Evolutionary conservation across 2,329 filamentous ascomycete genomes (phyloP).

Genomic region (Chaetomium strumarium): DNA sequence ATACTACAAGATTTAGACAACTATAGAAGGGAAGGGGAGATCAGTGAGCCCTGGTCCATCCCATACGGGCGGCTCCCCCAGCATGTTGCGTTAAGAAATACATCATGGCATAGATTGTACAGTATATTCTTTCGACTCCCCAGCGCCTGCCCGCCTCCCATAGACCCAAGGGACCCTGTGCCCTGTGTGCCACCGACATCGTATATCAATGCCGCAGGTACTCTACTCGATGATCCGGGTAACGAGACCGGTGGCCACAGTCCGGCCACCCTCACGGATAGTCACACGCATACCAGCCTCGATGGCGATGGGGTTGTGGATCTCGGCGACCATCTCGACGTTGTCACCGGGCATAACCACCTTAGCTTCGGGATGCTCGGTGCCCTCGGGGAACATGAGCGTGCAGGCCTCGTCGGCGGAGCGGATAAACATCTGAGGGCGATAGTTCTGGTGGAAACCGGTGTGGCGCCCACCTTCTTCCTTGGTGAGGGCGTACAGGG

Average conservation of each 20-base stretch:
- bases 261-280: constrained; percentile 92
- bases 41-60: constrained; percentile 17
- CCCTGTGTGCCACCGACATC: neutral
- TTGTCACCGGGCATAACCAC: constrained; percentile 99
- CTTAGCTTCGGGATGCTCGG: constrained; percentile 63
- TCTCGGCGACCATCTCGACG: constrained; percentile 88
- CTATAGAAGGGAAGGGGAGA: constrained; percentile 27
- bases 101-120: constrained; percentile 22
- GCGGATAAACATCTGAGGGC: constrained; percentile 91
- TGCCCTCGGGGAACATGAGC: constrained; percentile 81
- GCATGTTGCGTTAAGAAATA: constrained; percentile 17
- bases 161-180: neutral
- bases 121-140: constrained; percentile 11
- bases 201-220: constrained; percentile 6
- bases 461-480: constrained; percentile 97
- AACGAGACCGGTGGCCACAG: constrained; percentile 76
- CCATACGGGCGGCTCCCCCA: constrained; percentile 14
- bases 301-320: constrained; percentile 78
- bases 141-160: constrained; percentile 13
- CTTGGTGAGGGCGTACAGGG: constrained; percentile 95
- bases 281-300: constrained; percentile 96
- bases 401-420: constrained; percentile 77
- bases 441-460: constrained; percentile 93
- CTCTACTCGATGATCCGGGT: constrained; percentile 65
- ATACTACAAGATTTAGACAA: constrained; percentile 28